Percentiles rank a stretch among this genome's conserved stretches.
Evolutionary conservation across 2,329 filamentous ascomycete species (phyloP).

Genomic region (Talaromyces albobiverticillius): DNA sequence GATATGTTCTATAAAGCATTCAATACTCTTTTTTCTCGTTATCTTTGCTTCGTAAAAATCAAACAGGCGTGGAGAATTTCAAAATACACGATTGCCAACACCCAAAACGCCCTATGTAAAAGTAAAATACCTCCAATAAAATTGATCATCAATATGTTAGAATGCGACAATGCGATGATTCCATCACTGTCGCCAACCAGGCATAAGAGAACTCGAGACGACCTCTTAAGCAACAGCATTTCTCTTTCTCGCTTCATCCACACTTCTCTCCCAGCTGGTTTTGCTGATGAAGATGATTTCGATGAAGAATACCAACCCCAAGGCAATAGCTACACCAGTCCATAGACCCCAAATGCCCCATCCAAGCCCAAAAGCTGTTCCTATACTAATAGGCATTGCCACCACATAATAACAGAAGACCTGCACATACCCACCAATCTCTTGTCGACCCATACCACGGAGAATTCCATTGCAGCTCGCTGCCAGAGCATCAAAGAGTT

Average conservation of each 20-base stretch:
- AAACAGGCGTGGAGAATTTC: neutral
- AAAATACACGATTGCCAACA: neutral
- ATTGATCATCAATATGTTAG: too few relatives aligned
- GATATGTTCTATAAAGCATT: too few relatives aligned
- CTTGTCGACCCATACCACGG: constrained; percentile 81
- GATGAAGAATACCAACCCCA: constrained; percentile 56
- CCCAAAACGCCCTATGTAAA: neutral
- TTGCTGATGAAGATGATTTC: constrained; percentile 57
- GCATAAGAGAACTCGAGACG: too few relatives aligned
- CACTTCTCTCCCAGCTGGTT: constrained; percentile 57
- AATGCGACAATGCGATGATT: too few relatives aligned
- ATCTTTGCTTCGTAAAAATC: neutral
- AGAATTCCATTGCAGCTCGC: constrained; percentile 80
- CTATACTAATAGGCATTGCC: constrained; percentile 79
- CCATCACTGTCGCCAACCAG: too few relatives aligned
- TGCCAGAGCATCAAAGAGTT: constrained; percentile 80
- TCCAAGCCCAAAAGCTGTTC: constrained; percentile 69
- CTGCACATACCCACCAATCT: constrained; percentile 86
- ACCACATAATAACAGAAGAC: constrained; percentile 82
- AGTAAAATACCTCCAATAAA: neutral
- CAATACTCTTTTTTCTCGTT: too few relatives aligned
- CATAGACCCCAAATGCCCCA: constrained; percentile 82
- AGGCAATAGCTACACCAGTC: constrained; percentile 71
- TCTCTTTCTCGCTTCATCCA: constrained; percentile 58
- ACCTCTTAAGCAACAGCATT: constrained; percentile 44